These are phyloP conservation scores for Sarocladiaceae sp. DNA, from an alignment of 2,329 filamentous ascomycete species.

Conservation along the genomic window DNA sequence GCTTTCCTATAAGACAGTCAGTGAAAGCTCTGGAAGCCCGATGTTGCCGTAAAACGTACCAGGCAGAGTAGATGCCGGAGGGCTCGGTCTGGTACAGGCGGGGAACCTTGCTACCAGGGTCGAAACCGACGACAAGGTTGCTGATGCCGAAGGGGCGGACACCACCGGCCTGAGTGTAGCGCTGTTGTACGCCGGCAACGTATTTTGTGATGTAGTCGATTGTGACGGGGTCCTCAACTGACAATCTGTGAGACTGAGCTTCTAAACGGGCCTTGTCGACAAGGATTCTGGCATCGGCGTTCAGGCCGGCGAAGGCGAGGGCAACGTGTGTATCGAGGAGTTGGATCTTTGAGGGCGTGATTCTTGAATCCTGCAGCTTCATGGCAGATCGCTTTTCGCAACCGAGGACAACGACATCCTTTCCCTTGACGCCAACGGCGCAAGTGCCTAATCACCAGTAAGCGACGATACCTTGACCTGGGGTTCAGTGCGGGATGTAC, in stretches of 20 bases:
- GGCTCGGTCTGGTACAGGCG: conserved; percentile 97
- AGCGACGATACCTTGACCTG: conserved; percentile 6
- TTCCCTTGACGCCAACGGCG: conserved; percentile 94
- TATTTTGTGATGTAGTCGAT: conserved; percentile 99
- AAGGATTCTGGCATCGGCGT: conserved; percentile 95
- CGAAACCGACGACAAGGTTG: conserved; percentile 97
- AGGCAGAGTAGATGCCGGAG: conserved; percentile 98
- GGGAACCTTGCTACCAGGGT: conserved; percentile 83
- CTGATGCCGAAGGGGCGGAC: conserved; percentile 98
- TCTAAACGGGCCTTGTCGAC: conserved; percentile 98
- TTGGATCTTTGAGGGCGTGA: conserved; percentile 98
- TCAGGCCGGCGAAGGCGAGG: conserved; percentile 93
- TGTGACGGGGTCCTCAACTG: conserved; percentile 93
- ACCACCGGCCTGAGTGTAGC: conserved; percentile 98
- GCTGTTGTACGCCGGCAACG: conserved; percentile 94
- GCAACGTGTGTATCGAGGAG: conserved; percentile 94
- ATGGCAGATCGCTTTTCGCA: conserved; percentile 99
- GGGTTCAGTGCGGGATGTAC: conserved; percentile 40
- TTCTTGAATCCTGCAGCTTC: conserved; percentile 98
- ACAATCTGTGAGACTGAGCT: conserved; percentile 94
- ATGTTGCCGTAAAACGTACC: conserved; percentile 57
- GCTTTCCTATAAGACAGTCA: conserved; percentile 70
- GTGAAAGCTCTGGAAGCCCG: too few species aligned
- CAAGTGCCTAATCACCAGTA: conserved; percentile 67
- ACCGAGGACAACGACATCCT: conserved; percentile 89